Evolutionary conservation across 139 green algal genomes (phyloP).

Genomic region (Closterium sp.): DNA sequence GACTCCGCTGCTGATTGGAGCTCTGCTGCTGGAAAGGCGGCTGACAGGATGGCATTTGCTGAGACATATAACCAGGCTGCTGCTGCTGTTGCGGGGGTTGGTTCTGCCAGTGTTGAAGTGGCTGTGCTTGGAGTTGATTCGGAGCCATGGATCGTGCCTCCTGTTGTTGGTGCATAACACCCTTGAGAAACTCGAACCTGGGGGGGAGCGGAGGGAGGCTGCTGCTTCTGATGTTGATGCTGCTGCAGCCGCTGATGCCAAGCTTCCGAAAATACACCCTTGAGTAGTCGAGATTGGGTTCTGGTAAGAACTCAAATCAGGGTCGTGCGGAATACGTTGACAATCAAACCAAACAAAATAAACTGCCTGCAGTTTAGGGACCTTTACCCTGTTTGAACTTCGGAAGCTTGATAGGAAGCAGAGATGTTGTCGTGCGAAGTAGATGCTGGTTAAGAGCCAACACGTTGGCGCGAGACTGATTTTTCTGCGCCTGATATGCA

Average conservation of each 20-base stretch:
- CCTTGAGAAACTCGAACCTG: neutral
- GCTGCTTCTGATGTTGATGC: neutral
- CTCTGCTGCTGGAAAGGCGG: conserved; percentile 5
- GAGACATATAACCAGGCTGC: neutral
- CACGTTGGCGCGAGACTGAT: neutral
- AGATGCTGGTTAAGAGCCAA: neutral
- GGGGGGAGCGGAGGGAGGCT: neutral
- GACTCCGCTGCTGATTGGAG: neutral
- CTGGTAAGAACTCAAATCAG: neutral
- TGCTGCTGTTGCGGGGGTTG: neutral
- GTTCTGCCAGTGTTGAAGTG: neutral
- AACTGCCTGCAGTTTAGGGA: neutral
- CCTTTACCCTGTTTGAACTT: neutral
- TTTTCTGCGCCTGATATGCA: neutral
- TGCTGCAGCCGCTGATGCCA: neutral
- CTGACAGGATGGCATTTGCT: neutral
- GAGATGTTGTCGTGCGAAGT: neutral
- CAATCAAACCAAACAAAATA: neutral
- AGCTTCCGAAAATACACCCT: neutral
- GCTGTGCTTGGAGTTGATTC: neutral
- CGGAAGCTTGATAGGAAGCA: neutral
- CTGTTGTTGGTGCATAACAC: neutral
- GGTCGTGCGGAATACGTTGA: neutral
- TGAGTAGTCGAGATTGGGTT: neutral
- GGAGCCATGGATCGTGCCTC: neutral